Percentiles rank a stretch among this genome's conserved stretches.
phyloP scores from a whole-genome alignment of 23 red algal genomes.

The Gracilariopsis chorda region DNA sequence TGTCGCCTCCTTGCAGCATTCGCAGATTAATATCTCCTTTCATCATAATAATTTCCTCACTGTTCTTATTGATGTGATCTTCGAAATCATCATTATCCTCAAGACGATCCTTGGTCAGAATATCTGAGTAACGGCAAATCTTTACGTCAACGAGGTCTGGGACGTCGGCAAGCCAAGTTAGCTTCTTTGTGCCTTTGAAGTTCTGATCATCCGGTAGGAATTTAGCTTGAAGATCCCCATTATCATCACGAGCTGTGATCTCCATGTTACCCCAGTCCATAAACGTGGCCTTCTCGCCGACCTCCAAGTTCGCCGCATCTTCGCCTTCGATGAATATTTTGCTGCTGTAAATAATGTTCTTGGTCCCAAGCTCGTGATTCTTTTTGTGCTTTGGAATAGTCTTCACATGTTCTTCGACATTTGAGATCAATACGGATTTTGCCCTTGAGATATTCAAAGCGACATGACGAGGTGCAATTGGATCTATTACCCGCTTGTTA shows the following conservation, averaged over 20 bases:
- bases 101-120: constrained; percentile 91
- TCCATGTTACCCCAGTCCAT: constrained; percentile 99
- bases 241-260: constrained; percentile 46
- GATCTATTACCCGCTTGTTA: constrained; percentile 97
- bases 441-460: constrained; percentile 51
- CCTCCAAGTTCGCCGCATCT: constrained; percentile 68
- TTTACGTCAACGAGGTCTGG: constrained; percentile 78
- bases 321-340: constrained; percentile 80
- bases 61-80: constrained; percentile 58
- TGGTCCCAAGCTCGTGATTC: constrained; percentile 77
- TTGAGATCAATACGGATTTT: constrained; percentile 26
- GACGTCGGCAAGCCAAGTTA: constrained; percentile 90
- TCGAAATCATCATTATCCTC: constrained; percentile 93
- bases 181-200: constrained; percentile 96
- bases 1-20: constrained; percentile 69
- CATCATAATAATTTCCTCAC: constrained; percentile 27
- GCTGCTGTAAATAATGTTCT: constrained; percentile 67
- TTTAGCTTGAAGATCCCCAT: constrained; percentile 39
- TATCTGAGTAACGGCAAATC: constrained; percentile 70
- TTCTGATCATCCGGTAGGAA: constrained; percentile 94
- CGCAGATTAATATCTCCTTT: constrained; percentile 87
- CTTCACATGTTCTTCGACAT: constrained; percentile 64
- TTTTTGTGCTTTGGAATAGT: constrained; percentile 89
- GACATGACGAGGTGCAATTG: constrained; percentile 85
- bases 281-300: constrained; percentile 90